Evolutionary conservation across 1,284 basidiomycete species (phyloP), one percentile per base, ranked within the genome.

Genomic region (Sporisorium reilianum): DNA sequence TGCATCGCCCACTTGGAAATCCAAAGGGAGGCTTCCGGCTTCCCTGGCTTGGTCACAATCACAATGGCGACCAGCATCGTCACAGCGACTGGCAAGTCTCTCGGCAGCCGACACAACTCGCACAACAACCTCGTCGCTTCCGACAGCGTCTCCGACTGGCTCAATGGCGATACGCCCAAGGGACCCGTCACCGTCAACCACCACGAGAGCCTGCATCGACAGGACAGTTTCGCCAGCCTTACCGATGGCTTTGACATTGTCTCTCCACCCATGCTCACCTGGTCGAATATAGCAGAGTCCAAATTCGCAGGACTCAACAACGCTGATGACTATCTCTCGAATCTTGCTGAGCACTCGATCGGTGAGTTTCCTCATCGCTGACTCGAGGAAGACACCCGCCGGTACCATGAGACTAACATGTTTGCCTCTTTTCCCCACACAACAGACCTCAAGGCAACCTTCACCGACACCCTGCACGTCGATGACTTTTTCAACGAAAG

Each of bases 401-500:
- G 34, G 26, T 48, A 45, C 41, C 38, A 9, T 20, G n/a, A 14
- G 38, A 32, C 11, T 11, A 20, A 23, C 18, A 40, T 25, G 23
- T 53, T 26, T 28, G 18, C 18, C 44, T 16, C 14, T 46, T 14
- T 25, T 18, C 20, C 12, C 6, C 5, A 34, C 18, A 52, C 28
- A 12, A 67, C 61, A 77, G 75, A 70, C 26, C 40, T 64, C 18
- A 75, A 75, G 45, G 36, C 62, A 6, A 63, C 56, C 0, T 63
- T 75, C 28, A 70, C 67, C 3, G 66, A 66, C 20, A 67, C 71
- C 6, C 41, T 75, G 8, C 69, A 77, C 25, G 55, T 77, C 12
- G 75, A 77, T 32, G 71, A 75, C 60, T 67, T 77, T 18, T 68
- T 78, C 64, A 52, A 62, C 45, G 69, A 75, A 32, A 50, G 51